These are phyloP conservation scores for Corymbia calophylla DNA, from an alignment of 441 rosid species.

Conservation along the genomic window DNA sequence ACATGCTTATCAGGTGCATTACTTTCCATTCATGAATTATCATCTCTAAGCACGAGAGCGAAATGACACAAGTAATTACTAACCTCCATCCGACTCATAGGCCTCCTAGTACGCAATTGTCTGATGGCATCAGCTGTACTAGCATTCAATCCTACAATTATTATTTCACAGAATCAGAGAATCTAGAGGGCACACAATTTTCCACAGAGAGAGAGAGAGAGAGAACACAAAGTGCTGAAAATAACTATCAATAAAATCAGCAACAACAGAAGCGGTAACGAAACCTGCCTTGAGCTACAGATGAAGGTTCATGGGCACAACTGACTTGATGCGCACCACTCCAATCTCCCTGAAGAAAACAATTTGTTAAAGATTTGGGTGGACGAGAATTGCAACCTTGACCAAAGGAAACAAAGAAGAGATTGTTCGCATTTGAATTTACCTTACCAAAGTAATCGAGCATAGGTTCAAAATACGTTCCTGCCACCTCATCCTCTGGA, in stretches of 20 bases:
- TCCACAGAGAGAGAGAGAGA: background rate
- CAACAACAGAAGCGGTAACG: background rate
- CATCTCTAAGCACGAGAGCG: background rate
- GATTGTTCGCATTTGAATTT: slow-evolving; percentile 19
- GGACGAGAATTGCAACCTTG: background rate
- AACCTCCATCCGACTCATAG: slow-evolving; percentile 94
- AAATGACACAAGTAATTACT: slow-evolving; percentile 11
- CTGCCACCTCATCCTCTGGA: slow-evolving; percentile 76
- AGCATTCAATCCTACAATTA: background rate
- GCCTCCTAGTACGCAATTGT: slow-evolving; percentile 73
- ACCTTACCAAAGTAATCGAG: slow-evolving; percentile 73
- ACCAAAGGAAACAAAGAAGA: slow-evolving; percentile 6
- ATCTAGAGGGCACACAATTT: background rate
- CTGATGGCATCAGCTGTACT: slow-evolving; percentile 52
- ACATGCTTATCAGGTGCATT: background rate
- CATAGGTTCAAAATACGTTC: slow-evolving; percentile 53
- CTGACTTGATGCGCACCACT: slow-evolving; percentile 36
- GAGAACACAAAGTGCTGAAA: background rate
- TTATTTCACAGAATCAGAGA: background rate
- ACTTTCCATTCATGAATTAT: background rate
- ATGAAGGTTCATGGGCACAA: slow-evolving; percentile 21
- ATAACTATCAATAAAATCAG: background rate
- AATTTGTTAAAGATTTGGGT: slow-evolving; percentile 10
- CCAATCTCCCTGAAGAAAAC: slow-evolving; percentile 62
- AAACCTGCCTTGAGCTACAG: slow-evolving; percentile 33